These are phyloP conservation scores for Nigrospora oryzae DNA, from an alignment of 2,329 filamentous ascomycete genomes.

Conservation along the genomic window DNA sequence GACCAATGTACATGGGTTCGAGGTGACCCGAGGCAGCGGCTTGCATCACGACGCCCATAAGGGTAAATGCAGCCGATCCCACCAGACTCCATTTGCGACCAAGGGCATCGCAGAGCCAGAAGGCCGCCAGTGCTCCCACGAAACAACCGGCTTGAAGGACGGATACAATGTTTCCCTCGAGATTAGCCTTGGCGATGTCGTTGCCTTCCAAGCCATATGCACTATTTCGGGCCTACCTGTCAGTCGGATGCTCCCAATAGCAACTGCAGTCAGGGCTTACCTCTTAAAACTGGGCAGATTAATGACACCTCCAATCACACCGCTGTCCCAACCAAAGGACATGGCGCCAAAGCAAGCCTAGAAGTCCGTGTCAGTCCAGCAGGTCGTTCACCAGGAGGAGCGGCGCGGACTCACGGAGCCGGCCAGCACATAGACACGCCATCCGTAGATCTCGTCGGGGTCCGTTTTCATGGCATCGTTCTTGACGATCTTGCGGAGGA, in stretches of 20 bases:
- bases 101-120: conserved; percentile 39
- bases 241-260: neutral
- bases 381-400: conserved; percentile 2
- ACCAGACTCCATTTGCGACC: conserved; percentile 48
- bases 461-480: conserved; percentile 58
- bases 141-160: conserved; percentile 37
- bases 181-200: conserved; percentile 36
- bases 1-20: conserved; percentile 52
- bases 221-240: conserved; percentile 20
- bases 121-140: conserved; percentile 32
- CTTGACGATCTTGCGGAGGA: conserved; percentile 35
- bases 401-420: conserved; percentile 35
- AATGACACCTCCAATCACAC: conserved; percentile 60
- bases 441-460: conserved; percentile 61
- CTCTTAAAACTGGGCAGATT: conserved; percentile 46
- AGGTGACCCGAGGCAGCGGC: conserved; percentile 47
- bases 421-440: conserved; percentile 58
- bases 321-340: conserved; percentile 55
- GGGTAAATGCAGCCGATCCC: conserved; percentile 42
- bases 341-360: conserved; percentile 37
- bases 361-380: conserved; percentile 3
- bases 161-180: conserved; percentile 58
- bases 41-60: conserved; percentile 53
- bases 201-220: conserved; percentile 37
- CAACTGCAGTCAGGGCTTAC: conserved; percentile 23